Percentiles rank a stretch among this genome's conserved stretches.
phyloP scores from a whole-genome alignment of 257 asterid species.

The Nicotiana undulata region DNA sequence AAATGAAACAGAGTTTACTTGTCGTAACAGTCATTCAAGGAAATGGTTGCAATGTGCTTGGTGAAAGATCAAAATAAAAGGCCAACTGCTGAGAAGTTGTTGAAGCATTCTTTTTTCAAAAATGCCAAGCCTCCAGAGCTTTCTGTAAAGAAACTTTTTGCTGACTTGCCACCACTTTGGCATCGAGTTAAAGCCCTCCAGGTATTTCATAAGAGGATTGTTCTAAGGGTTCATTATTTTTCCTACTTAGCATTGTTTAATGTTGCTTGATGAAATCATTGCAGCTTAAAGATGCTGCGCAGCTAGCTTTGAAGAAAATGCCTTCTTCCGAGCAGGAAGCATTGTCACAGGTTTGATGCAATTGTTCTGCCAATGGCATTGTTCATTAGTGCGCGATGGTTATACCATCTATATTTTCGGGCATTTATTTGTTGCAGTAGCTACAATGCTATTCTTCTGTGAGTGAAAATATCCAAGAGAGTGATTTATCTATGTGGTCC shows the following conservation, averaged over 20 bases:
- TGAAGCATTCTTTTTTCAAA: slow-evolving; percentile 91
- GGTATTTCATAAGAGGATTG: slow-evolving; percentile 36
- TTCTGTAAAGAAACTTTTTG: slow-evolving; percentile 75
- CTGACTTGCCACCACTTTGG: slow-evolving; percentile 84
- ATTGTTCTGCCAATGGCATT: not conserved
- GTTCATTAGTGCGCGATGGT: not conserved
- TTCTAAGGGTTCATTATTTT: slow-evolving; percentile 8
- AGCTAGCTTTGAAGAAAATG: slow-evolving; percentile 89
- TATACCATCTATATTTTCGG: not conserved
- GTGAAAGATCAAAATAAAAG: slow-evolving; percentile 98
- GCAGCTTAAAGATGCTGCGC: slow-evolving; percentile 94
- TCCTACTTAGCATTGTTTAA: slow-evolving; percentile 9
- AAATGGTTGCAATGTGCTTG: slow-evolving; percentile 99
- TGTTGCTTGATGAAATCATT: slow-evolving; percentile 20
- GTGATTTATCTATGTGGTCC: not conserved
- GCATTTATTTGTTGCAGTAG: slow-evolving; percentile 5
- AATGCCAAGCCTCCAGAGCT: slow-evolving; percentile 89
- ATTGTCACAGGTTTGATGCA: slow-evolving; percentile 69
- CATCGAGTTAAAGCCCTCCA: slow-evolving; percentile 93
- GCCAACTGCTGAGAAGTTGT: slow-evolving; percentile 92
- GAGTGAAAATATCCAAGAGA: not conserved
- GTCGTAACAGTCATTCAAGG: slow-evolving; percentile 79
- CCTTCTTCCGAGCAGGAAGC: slow-evolving; percentile 97
- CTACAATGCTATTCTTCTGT: not conserved
- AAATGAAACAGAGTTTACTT: slow-evolving; percentile 4